phyloP scores from a whole-genome alignment of 148 eudicot species.

The Spergularia marina region DNA sequence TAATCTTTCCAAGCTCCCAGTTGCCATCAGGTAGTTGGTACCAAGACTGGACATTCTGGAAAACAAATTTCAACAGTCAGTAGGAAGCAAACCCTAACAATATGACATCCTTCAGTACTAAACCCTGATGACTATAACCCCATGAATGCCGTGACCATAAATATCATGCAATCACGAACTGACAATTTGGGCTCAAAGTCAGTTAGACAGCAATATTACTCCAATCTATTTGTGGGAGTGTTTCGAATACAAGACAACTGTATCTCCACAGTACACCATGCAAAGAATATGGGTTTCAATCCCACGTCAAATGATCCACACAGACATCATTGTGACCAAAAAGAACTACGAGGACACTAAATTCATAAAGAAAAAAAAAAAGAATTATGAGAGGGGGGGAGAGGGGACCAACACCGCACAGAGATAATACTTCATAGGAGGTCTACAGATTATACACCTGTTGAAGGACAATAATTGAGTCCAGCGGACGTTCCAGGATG shows the following conservation, averaged over 20 bases:
- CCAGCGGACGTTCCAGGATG: not conserved
- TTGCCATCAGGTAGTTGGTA: slow-evolving; percentile 78
- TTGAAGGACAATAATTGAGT: not conserved
- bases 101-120: not conserved
- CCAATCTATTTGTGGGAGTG: not conserved
- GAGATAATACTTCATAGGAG: not conserved
- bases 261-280: not conserved
- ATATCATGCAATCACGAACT: not conserved
- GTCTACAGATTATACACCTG: not conserved
- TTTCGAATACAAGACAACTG: not conserved
- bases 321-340: not conserved
- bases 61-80: slow-evolving; percentile 32
- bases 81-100: not conserved
- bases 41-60: slow-evolving; percentile 86
- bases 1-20: slow-evolving; percentile 82
- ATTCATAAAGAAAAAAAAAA: no score
- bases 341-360: not conserved
- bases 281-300: not conserved
- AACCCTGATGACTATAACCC: not conserved
- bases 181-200: not conserved
- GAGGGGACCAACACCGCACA: not conserved
- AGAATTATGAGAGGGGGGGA: not conserved
- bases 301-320: not conserved
- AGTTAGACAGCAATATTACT: not conserved
- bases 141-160: not conserved